Evolutionary conservation across 257 asterid species (phyloP).

Genomic region (Solanum appendiculatum): DNA sequence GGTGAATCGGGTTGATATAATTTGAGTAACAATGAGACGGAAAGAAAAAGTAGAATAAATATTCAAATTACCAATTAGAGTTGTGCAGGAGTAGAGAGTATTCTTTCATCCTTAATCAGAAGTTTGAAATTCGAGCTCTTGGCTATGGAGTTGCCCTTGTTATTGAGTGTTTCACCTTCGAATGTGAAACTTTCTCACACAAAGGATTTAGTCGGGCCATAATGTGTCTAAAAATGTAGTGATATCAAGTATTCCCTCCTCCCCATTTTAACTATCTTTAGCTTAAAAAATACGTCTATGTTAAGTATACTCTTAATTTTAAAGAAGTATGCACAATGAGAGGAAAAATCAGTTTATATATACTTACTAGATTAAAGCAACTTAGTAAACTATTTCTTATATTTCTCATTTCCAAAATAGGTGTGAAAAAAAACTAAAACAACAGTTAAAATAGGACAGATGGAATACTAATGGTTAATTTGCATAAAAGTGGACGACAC

Average conservation of each 20-base stretch:
- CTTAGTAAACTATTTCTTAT: not conserved
- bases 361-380: not conserved
- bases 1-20: not conserved
- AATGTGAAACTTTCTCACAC: not conserved
- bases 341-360: not conserved
- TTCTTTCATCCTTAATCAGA: not conserved
- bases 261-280: too few species aligned
- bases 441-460: not conserved
- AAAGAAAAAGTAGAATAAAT: too few species aligned
- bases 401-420: not conserved
- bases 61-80: not conserved
- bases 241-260: not conserved
- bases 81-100: not conserved
- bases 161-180: not conserved
- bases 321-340: too few species aligned
- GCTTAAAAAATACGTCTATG: too few species aligned
- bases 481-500: not conserved
- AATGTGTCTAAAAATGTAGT: not conserved
- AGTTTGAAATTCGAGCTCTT: not conserved
- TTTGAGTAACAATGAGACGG: too few species aligned
- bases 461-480: not conserved
- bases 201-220: not conserved
- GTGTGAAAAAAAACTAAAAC: not conserved
- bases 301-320: too few species aligned
- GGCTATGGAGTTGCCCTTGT: not conserved